Evolutionary conservation across 2,329 filamentous ascomycete genomes (phyloP).

Genomic region (Dothidotthia symphoricarpi): DNA sequence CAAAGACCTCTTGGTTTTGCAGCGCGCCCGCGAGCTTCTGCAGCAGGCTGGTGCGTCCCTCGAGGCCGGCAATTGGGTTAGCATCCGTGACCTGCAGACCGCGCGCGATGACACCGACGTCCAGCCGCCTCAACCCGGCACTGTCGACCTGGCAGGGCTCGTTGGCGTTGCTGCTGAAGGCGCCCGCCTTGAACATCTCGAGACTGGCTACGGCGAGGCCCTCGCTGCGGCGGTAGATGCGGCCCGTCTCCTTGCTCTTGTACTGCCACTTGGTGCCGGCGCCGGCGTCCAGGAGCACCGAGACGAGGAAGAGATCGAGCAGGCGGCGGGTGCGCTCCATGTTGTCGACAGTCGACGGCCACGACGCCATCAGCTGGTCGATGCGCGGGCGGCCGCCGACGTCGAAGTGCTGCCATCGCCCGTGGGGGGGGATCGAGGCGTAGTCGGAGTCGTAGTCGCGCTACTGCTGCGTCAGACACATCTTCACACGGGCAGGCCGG

Average conservation of each 20-base stretch:
- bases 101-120: constrained; percentile 69
- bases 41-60: constrained; percentile 79
- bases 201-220: constrained; percentile 74
- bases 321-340: constrained; percentile 72
- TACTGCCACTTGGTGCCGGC: constrained; percentile 90
- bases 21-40: constrained; percentile 73
- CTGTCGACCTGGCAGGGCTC: constrained; percentile 92
- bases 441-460: constrained; percentile 70
- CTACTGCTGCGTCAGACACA: constrained; percentile 42
- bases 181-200: constrained; percentile 91
- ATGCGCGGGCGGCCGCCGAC: constrained; percentile 75
- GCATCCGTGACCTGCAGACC: constrained; percentile 80
- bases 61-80: constrained; percentile 80
- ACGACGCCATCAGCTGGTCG: constrained; percentile 67
- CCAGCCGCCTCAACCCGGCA: constrained; percentile 71
- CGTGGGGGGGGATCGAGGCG: constrained; percentile 77
- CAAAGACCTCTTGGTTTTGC: constrained; percentile 79
- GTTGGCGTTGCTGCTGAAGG: constrained; percentile 77
- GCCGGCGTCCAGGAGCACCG: constrained; percentile 81
- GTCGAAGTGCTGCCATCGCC: constrained; percentile 60
- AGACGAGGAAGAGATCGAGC: constrained; percentile 75
- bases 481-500: no score
- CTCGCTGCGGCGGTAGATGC: constrained; percentile 79
- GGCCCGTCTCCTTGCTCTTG: constrained; percentile 84
- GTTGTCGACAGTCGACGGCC: constrained; percentile 66